Evolutionary conservation across 495 filamentous ascomycete genomes (phyloP), one percentile per base, ranked within the genome.

Genomic region (Neurospora africana): DNA sequence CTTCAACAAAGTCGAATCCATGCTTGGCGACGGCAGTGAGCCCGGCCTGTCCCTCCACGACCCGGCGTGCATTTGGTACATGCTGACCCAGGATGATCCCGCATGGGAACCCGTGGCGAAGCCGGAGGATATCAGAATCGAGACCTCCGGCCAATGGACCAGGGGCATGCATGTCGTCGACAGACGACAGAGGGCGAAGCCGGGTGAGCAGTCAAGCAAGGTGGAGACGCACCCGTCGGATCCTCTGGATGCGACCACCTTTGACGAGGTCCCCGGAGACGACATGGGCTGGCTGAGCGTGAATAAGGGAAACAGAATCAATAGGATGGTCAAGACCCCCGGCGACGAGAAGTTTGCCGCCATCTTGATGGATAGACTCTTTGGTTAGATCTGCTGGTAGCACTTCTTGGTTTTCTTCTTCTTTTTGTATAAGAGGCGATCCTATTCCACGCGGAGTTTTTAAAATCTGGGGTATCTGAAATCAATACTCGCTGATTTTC

Each of bases 111-210:
- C 82, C 35, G 79, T 82, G 27, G 73, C 79, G 13, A 79, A 82
- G 72, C 84, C 81, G 23, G 82, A 88, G 79, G 95, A 99, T 81
- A 90, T 98, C 69, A 86, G 95, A 17, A 83, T 99, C 33, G 95
- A 99, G 79, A 92, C 92, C 1, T 78, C 86, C 38, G 95, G 95
- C 6, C 95, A 98, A 81, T 99, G 95, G 95, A 97, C 95, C 69
- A 84, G 91, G 58, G 95, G 95, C 3, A 92, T 93, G 90, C 94
- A 93, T 78, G 86, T 98, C 21, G 83, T 93, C 40, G 96, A 99
- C 81, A 83, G 89, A 11, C 85, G 95, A 17, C 86, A 82, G 65
- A 80, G 87, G 65, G 89, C 88, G 74, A 88, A 84, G 72, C 83
- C 88, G 3, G 82, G 81, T 13, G 88, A 90, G 40, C 79, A 82